Evolutionary conservation across 495 filamentous ascomycete genomes (phyloP).

Genomic region (Aspergillus sparsus): DNA sequence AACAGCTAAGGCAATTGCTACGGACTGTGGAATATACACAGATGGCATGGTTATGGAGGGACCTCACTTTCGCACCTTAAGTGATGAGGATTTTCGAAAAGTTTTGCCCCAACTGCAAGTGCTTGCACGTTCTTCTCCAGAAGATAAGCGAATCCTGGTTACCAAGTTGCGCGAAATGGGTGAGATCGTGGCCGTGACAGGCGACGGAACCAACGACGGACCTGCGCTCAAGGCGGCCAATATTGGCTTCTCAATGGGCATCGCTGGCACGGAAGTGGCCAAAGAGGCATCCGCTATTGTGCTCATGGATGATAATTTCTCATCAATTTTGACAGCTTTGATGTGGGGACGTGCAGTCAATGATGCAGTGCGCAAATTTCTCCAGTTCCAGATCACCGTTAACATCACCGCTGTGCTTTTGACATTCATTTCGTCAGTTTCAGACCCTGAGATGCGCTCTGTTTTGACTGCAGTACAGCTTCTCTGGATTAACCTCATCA

Average conservation of each 20-base stretch:
- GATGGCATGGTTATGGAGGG: conserved; percentile 62
- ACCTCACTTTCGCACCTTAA: conserved; percentile 62
- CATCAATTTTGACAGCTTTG: conserved; percentile 74
- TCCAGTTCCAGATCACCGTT: conserved; percentile 80
- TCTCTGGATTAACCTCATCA: conserved; percentile 82
- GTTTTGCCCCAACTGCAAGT: conserved; percentile 62
- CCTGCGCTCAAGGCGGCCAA: conserved; percentile 89
- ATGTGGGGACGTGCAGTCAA: conserved; percentile 87
- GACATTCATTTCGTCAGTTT: conserved; percentile 73
- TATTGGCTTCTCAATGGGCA: conserved; percentile 70
- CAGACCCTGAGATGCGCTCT: conserved; percentile 54
- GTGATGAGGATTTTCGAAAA: conserved; percentile 59
- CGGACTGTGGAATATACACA: conserved; percentile 51
- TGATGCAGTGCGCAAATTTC: conserved; percentile 77
- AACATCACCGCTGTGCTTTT: conserved; percentile 77
- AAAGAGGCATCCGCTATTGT: conserved; percentile 83
- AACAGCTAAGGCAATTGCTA: conserved; percentile 73
- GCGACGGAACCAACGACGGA: conserved; percentile 92
- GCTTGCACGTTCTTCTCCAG: conserved; percentile 64
- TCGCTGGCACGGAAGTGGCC: conserved; percentile 64
- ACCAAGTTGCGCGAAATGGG: conserved; percentile 69
- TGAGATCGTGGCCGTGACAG: conserved; percentile 88
- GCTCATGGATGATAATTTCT: conserved; percentile 82
- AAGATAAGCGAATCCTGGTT: conserved; percentile 70
- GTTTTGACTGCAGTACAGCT: conserved; percentile 79